These are phyloP conservation scores for Kodamaea neixiangensis DNA, from an alignment of 805 yeast species.

Conservation along the genomic window DNA sequence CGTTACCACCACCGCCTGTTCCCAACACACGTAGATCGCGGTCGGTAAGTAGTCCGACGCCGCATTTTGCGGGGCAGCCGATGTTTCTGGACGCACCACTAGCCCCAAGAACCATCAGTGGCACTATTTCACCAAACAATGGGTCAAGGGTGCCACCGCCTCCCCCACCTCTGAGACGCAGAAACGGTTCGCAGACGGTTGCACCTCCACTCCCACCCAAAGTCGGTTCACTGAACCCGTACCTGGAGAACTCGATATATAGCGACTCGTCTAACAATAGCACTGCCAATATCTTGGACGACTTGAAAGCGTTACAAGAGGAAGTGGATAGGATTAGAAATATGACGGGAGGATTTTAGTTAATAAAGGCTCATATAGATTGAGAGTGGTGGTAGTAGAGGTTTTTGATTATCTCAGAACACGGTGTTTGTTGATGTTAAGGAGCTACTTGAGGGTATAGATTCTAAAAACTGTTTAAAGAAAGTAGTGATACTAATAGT, in stretches of 20 bases:
- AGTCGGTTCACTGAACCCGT: constrained; percentile 15
- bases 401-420: no score
- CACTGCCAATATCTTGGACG: constrained; percentile 59
- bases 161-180: constrained; percentile 43
- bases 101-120: neutral
- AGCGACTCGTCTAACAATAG: constrained; percentile 25
- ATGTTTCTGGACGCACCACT: constrained; percentile 9
- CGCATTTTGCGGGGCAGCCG: constrained; percentile 14
- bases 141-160: constrained; percentile 34
- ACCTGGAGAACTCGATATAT: constrained; percentile 5
- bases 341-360: constrained; percentile 46
- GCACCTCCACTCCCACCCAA: constrained; percentile 35
- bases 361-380: neutral
- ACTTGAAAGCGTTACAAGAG: constrained; percentile 64
- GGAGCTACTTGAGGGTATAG: no score
- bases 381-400: no score
- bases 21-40: constrained; percentile 41
- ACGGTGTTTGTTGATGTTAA: no score
- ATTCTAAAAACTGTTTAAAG: no score
- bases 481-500: no score
- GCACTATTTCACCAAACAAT: constrained; percentile 1
- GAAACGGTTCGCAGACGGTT: constrained; percentile 20
- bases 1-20: constrained; percentile 36
- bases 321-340: constrained; percentile 63
- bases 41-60: constrained; percentile 33